Percentiles rank a stretch among this genome's conserved stretches.
Conservation (phyloP, 805 yeast genomes). For the Wickerhamiella dianesei region DNA sequence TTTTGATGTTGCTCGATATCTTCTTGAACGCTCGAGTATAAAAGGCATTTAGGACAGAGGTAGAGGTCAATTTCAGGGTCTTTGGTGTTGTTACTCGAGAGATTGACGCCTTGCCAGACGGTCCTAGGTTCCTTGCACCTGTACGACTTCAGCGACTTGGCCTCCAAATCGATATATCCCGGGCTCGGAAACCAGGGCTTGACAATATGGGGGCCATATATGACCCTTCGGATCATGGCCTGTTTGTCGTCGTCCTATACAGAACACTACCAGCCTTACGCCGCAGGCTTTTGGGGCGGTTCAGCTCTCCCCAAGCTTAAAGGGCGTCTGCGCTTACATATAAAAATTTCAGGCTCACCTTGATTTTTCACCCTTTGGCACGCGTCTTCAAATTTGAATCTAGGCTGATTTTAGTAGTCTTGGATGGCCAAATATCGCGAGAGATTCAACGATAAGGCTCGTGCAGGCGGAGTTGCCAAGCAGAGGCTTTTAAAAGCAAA, state of each 20-base stretch:
- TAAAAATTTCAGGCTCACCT: no score
- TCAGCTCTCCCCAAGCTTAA: slow-evolving; percentile 6
- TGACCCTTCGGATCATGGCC: slow-evolving; percentile 51
- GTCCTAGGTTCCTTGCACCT: slow-evolving; percentile 18
- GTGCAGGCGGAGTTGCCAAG: slow-evolving; percentile 71
- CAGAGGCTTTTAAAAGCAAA: slow-evolving; percentile 53
- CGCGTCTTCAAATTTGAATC: no score
- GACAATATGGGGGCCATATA: slow-evolving; percentile 53
- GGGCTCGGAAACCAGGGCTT: slow-evolving; percentile 83
- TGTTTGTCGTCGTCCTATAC: background rate
- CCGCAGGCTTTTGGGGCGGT: background rate
- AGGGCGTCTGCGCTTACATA: background rate
- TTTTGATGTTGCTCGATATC: slow-evolving; percentile 38
- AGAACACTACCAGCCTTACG: background rate
- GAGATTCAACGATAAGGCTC: slow-evolving; percentile 74
- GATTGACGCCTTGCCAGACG: slow-evolving; percentile 15
- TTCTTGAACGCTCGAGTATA: slow-evolving; percentile 42
- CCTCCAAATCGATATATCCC: slow-evolving; percentile 46
- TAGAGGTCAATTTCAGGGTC: slow-evolving; percentile 32
- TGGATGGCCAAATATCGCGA: slow-evolving; percentile 70
- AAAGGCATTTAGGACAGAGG: slow-evolving; percentile 77
- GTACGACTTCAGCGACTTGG: slow-evolving; percentile 17
- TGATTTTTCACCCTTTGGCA: background rate
- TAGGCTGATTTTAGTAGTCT: background rate
- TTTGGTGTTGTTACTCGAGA: slow-evolving; percentile 31